These are phyloP conservation scores for Saccharomyces hybrid DNA, from an alignment of 1,139 yeast genomes.

Conservation along the genomic window DNA sequence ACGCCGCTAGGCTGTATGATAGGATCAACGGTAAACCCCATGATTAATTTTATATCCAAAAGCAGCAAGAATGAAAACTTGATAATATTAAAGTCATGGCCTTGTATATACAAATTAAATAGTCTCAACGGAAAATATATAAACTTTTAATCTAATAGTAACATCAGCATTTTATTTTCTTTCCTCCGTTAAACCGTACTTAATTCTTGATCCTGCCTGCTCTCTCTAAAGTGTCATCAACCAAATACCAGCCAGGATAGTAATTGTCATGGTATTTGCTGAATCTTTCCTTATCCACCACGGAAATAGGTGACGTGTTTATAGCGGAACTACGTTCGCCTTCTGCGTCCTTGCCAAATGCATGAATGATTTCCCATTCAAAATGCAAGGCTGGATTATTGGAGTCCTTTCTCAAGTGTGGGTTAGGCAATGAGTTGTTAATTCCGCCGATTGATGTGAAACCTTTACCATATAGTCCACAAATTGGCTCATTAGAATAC, in stretches of 20 bases:
- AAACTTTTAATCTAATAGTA: background rate
- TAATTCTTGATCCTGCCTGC: constrained; percentile 26
- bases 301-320: background rate
- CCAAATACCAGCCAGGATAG: constrained; percentile 32
- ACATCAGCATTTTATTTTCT: constrained; percentile 1
- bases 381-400: constrained; percentile 11
- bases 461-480: constrained; percentile 29
- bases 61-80: constrained; percentile 1
- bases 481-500: constrained; percentile 30
- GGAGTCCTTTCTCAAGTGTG: constrained; percentile 14
- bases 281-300: constrained; percentile 1
- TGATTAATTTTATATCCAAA: constrained; percentile 39
- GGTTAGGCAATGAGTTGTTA: constrained; percentile 28
- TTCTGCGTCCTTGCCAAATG: constrained; percentile 7
- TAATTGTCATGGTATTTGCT: constrained; percentile 9
- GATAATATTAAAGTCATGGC: background rate
- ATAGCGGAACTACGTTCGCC: background rate
- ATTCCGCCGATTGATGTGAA: constrained; percentile 31
- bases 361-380: constrained; percentile 25
- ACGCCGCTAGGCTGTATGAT: constrained; percentile 73
- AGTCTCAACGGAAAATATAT: background rate
- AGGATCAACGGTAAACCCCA: constrained; percentile 70
- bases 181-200: background rate
- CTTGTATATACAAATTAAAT: constrained; percentile 1
- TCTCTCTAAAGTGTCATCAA: constrained; percentile 28